These are phyloP conservation scores for Penicillium silybi DNA, from an alignment of 495 filamentous ascomycete species.

Conservation along the genomic window DNA sequence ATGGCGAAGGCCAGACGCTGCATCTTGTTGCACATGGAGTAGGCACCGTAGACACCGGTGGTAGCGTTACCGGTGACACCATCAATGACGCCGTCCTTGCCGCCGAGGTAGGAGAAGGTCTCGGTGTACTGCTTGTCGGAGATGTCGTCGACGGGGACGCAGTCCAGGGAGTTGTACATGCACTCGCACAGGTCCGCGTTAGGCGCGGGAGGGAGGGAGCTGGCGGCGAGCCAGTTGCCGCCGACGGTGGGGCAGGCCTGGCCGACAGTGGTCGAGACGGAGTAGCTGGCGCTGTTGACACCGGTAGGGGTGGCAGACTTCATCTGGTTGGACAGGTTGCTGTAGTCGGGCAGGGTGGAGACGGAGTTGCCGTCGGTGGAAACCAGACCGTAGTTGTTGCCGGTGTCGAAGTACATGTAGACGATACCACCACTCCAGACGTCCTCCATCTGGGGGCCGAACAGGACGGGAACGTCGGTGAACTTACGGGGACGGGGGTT, in stretches of 20 bases:
- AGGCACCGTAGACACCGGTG: constrained; percentile 78
- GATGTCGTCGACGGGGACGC: constrained; percentile 56
- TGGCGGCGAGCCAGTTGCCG: constrained; percentile 65
- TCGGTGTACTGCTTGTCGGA: constrained; percentile 52
- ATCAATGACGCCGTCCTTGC: constrained; percentile 50
- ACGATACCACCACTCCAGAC: constrained; percentile 96
- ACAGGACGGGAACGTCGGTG: constrained; percentile 80
- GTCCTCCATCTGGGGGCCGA: constrained; percentile 70
- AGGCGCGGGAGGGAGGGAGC: constrained; percentile 76
- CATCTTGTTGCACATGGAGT: constrained; percentile 76
- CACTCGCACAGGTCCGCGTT: constrained; percentile 76
- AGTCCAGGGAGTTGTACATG: constrained; percentile 74
- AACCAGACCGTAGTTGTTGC: constrained; percentile 87
- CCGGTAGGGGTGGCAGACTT: constrained; percentile 61
- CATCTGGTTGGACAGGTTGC: constrained; percentile 67
- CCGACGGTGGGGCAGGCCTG: constrained; percentile 67
- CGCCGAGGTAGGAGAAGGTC: constrained; percentile 76
- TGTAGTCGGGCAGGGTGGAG: constrained; percentile 67
- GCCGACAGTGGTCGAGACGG: constrained; percentile 62
- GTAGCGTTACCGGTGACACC: constrained; percentile 68
- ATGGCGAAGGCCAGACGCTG: constrained; percentile 82
- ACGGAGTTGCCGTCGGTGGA: constrained; percentile 52
- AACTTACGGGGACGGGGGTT: constrained; percentile 70
- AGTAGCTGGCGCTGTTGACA: constrained; percentile 63
- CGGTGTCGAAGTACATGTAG: constrained; percentile 96